Base-by-base conservation (phyloP, 176 grass and related monocot species). In the Olyra latifolia region DNA sequence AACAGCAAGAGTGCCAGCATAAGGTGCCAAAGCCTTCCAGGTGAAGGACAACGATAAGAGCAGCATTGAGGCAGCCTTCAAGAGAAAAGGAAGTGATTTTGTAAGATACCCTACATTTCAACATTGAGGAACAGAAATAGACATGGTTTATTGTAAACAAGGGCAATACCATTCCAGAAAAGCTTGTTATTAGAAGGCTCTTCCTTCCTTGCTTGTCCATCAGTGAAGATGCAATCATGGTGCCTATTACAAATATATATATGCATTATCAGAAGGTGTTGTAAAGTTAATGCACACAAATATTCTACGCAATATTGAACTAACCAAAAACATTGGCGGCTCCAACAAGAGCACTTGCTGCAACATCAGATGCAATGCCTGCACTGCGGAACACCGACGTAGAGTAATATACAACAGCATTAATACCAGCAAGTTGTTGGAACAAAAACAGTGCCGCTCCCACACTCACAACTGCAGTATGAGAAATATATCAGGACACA, bases 141-240 rank as follows among this genome's bases (percentile, higher is more conserved):
- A 82, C 22, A 52, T 80, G 28, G 19, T 60, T 46, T 60, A 62
- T 67, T 69, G 13, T 30, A 56, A 71, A 84, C 8, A 74, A 80
- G 41, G 11, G 52, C 30, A 73, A 10, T 93, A 99, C 96, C 96
- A 99, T 99, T 93, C 96, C 96, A 76, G 88, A 88, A 78, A 99
- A 95, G 72, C 96, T 99, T 88, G 93, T 95, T 54, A 99, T 89
- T 29, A 99, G 62, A 78, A 99, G 96, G 76, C 88, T 99, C 75
- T 99, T 99, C 89, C 96, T 87, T 61, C 96, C 96, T 91, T 89
- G 87, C 66, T 82, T 95, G 85, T 99, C 96, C 96, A 99, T 99
- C 80, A 99, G 84, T 63, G 96, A 93, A 84, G 96, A 99, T 49
- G 96, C 96, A 93, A 99, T 86, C 47, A 86, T 41, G 58, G 96